These are phyloP conservation scores for Penicillium vulpinum DNA, from an alignment of 2,329 filamentous ascomycete genomes.

Conservation along the genomic window DNA sequence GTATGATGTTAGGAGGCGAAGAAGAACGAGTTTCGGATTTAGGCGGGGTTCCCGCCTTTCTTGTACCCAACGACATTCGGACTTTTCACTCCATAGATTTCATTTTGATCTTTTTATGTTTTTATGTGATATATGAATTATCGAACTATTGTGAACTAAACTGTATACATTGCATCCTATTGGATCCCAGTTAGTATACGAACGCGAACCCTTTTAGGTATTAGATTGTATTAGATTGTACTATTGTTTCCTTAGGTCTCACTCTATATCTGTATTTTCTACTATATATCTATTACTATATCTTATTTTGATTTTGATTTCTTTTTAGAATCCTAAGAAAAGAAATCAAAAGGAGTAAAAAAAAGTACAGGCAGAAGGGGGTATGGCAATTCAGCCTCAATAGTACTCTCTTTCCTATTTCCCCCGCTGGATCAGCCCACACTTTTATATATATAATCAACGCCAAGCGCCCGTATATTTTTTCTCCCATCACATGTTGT, in stretches of 20 bases:
- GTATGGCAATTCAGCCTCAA: constrained; percentile 3
- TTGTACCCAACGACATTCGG: constrained; percentile 2
- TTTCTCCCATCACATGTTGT: neutral
- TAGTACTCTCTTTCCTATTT: neutral
- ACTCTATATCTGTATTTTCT: neutral
- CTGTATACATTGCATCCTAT: neutral
- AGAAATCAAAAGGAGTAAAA: too few species aligned
- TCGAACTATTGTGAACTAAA: neutral
- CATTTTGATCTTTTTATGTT: neutral
- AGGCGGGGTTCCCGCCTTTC: constrained; percentile 12
- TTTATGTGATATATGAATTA: neutral
- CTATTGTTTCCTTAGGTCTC: too few species aligned
- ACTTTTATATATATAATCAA: neutral
- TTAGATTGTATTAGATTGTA: too few species aligned
- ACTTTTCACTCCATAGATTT: neutral
- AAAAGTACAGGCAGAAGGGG: neutral
- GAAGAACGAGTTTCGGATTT: constrained; percentile 6
- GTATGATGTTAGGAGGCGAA: constrained; percentile 4
- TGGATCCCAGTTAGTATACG: too few species aligned
- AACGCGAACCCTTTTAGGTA: too few species aligned
- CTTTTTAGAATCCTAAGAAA: neutral
- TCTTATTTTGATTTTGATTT: too few species aligned
- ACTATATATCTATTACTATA: too few species aligned
- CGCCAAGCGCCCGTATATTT: too few species aligned
- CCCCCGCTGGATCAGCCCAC: constrained; percentile 8